Conservation (phyloP, 768 basidiomycete genomes). For the Suillus alpinus region DNA sequence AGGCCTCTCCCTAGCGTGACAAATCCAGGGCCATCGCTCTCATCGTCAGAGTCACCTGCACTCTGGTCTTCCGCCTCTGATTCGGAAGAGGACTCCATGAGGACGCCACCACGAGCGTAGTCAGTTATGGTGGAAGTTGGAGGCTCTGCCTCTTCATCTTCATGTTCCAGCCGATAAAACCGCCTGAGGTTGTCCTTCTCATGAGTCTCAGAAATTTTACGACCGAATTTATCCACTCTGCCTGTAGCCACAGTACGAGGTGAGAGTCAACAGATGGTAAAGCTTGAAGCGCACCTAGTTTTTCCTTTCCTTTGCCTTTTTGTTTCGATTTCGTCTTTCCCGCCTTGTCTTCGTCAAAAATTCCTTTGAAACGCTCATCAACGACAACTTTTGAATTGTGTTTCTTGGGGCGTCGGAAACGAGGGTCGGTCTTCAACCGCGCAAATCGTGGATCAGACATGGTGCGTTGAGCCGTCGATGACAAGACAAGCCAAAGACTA, state of each 20-base stretch:
- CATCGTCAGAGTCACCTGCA: slow-evolving; percentile 36
- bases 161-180: slow-evolving; percentile 73
- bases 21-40: slow-evolving; percentile 46
- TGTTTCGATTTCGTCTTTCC: slow-evolving; percentile 38
- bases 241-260: slow-evolving; percentile 28
- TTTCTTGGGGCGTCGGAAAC: slow-evolving; percentile 85
- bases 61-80: slow-evolving; percentile 5
- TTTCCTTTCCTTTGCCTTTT: slow-evolving; percentile 24
- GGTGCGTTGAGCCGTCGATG: background rate
- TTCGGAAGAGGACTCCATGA: slow-evolving; percentile 83
- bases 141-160: slow-evolving; percentile 32
- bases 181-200: slow-evolving; percentile 74
- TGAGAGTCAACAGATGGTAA: background rate
- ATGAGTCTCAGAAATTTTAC: slow-evolving; percentile 61
- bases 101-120: slow-evolving; percentile 85
- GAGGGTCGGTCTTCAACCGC: slow-evolving; percentile 84
- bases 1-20: slow-evolving; percentile 49
- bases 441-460: slow-evolving; percentile 90
- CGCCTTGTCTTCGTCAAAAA: slow-evolving; percentile 50
- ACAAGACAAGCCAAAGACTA: background rate
- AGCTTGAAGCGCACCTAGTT: slow-evolving; percentile 9
- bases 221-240: slow-evolving; percentile 89
- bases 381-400: slow-evolving; percentile 79
- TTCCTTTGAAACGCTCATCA: slow-evolving; percentile 86
- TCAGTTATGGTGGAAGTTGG: slow-evolving; percentile 41